Percentiles rank a stretch among this genome's conserved stretches.
Conservation (phyloP, 2,329 filamentous ascomycete genomes). For the Alternaria brassicicola region DNA sequence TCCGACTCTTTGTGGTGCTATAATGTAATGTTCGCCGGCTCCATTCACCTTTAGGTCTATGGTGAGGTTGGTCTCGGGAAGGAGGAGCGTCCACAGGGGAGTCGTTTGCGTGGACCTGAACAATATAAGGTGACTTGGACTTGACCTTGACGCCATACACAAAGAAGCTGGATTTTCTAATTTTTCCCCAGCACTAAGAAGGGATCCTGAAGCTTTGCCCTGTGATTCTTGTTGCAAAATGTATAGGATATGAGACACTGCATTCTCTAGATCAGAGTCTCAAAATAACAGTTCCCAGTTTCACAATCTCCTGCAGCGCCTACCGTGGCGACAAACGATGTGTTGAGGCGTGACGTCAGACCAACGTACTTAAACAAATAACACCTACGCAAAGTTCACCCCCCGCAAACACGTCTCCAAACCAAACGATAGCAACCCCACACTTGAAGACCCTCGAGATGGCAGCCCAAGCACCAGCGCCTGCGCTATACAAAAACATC, state of each 20-base stretch:
- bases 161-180: background rate
- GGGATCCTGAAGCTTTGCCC: background rate
- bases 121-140: background rate
- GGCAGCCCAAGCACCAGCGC: slow-evolving; percentile 8
- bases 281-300: background rate
- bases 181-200: background rate
- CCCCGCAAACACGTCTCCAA: slow-evolving; percentile 1
- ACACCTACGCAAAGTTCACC: background rate
- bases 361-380: slow-evolving; percentile 24
- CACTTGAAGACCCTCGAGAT: slow-evolving; percentile 3
- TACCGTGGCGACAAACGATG: background rate
- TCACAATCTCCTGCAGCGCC: background rate
- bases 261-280: background rate
- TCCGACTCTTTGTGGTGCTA: no score
- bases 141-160: background rate
- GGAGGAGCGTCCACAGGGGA: no score
- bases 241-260: background rate
- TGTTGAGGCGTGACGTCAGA: slow-evolving; percentile 35
- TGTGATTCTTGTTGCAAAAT: background rate
- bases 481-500: slow-evolving; percentile 37
- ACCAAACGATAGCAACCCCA: background rate
- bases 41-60: no score
- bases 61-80: no score
- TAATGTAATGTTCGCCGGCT: no score
- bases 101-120: background rate